A percentile compares a stretch with the other conserved stretches of the same genome.
phyloP scores from a whole-genome alignment of 768 basidiomycete species.

The Pleurotus eryngii region DNA sequence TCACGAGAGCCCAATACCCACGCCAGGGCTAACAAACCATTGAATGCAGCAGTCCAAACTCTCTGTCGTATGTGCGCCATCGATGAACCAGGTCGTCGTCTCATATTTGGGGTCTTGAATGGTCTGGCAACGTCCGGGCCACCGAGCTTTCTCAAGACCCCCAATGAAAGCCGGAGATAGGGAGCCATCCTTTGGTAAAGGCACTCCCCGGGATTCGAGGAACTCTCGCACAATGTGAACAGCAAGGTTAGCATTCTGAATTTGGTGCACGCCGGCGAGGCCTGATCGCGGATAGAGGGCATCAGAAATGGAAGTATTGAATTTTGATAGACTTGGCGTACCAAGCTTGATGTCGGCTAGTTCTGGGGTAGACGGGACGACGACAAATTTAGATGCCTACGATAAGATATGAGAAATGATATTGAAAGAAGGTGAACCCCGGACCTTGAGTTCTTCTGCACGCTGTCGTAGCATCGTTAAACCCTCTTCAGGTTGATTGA shows the following conservation, averaged over 20 bases:
- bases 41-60: constrained; percentile 83
- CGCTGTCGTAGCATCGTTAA: constrained; percentile 63
- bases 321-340: constrained; percentile 15
- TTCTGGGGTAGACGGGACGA: constrained; percentile 51
- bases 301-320: constrained; percentile 6
- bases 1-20: constrained; percentile 26
- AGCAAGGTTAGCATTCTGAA: constrained; percentile 85
- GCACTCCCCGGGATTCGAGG: constrained; percentile 34
- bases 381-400: constrained; percentile 66
- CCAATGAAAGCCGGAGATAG: constrained; percentile 53
- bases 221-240: constrained; percentile 69
- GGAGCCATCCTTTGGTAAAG: constrained; percentile 19
- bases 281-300: constrained; percentile 39
- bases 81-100: constrained; percentile 79
- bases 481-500: constrained; percentile 70
- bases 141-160: constrained; percentile 68
- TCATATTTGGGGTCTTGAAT: constrained; percentile 56
- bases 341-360: constrained; percentile 62
- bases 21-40: constrained; percentile 75
- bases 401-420: constrained; percentile 1
- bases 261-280: constrained; percentile 82
- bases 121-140: constrained; percentile 95
- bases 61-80: constrained; percentile 94
- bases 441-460: constrained; percentile 65
- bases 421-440: constrained; percentile 5